Percentiles rank a stretch among this genome's conserved stretches.
phyloP scores from a whole-genome alignment of 805 yeast species.

The Starmerella davenportii region DNA sequence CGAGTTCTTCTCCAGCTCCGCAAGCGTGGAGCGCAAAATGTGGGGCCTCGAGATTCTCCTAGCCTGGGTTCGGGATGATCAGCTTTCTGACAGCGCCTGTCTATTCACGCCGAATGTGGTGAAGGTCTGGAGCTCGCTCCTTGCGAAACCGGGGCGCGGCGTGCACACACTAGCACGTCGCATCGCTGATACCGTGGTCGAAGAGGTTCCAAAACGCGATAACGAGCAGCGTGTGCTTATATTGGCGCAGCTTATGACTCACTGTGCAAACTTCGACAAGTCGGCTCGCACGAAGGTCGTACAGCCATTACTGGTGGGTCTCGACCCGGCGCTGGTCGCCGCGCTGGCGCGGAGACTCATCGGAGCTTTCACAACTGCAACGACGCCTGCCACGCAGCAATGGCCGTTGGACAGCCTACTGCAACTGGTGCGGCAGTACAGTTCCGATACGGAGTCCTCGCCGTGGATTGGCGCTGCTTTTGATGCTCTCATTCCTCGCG shows the following conservation, averaged over 20 bases:
- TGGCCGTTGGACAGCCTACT: constrained; percentile 47
- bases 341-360: constrained; percentile 17
- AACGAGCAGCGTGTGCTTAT: constrained; percentile 5
- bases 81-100: constrained; percentile 12
- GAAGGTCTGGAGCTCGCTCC: constrained; percentile 57
- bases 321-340: constrained; percentile 6
- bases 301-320: constrained; percentile 26
- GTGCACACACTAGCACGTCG: constrained; percentile 49
- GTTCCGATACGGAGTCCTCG: constrained; percentile 7
- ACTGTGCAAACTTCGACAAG: constrained; percentile 47
- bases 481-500: constrained; percentile 25
- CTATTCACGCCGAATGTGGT: constrained; percentile 18
- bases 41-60: constrained; percentile 66
- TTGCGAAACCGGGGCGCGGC: constrained; percentile 44
- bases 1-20: constrained; percentile 50
- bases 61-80: constrained; percentile 26
- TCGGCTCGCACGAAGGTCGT: constrained; percentile 56
- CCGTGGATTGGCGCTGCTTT: constrained; percentile 26
- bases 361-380: constrained; percentile 12
- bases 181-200: constrained; percentile 25
- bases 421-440: constrained; percentile 24
- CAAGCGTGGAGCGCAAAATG: constrained; percentile 73
- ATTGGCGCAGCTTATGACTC: constrained; percentile 7
- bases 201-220: constrained; percentile 1
- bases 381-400: constrained; percentile 14